Evolutionary conservation across 2,329 filamentous ascomycete genomes (phyloP).

Genomic region (Penicillium italicum): DNA sequence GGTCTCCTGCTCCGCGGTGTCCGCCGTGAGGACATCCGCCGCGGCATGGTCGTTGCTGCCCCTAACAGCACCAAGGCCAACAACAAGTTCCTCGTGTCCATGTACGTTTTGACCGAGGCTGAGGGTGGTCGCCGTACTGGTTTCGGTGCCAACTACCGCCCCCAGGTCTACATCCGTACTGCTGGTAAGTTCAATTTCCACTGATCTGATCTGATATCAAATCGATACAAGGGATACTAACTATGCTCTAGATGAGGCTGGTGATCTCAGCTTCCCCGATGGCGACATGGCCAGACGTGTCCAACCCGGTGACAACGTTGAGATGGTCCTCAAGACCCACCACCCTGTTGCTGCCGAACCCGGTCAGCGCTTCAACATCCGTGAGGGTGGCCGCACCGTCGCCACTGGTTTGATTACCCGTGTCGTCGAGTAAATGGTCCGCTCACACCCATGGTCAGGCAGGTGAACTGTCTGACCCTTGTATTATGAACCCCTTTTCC

Average conservation of each 20-base stretch:
- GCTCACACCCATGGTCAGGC: constrained; percentile 7
- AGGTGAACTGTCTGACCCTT: constrained; percentile 22
- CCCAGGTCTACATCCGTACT: constrained; percentile 93
- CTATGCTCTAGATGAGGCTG: constrained; percentile 55
- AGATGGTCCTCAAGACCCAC: constrained; percentile 88
- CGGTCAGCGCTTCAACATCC: constrained; percentile 96
- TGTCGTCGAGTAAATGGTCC: constrained; percentile 50
- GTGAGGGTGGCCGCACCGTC: constrained; percentile 89
- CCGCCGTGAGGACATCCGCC: constrained; percentile 87
- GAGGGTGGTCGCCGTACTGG: constrained; percentile 96
- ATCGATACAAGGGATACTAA: constrained; percentile 30
- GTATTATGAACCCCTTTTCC: constrained; percentile 34
- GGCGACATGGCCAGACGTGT: constrained; percentile 76
- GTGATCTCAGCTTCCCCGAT: constrained; percentile 81
- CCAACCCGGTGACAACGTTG: constrained; percentile 98
- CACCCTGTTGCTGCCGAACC: constrained; percentile 82
- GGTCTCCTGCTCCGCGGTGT: constrained; percentile 93
- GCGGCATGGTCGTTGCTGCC: constrained; percentile 89
- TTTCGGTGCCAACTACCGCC: constrained; percentile 94
- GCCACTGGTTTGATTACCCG: constrained; percentile 79
- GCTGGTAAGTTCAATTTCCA: constrained; percentile 48
- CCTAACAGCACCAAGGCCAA: constrained; percentile 82
- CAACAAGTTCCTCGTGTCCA: constrained; percentile 87
- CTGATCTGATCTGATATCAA: neutral
- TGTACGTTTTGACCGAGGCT: constrained; percentile 97